Conservation (phyloP, 495 filamentous ascomycete species). For the Chaetomium cochliodes region DNA sequence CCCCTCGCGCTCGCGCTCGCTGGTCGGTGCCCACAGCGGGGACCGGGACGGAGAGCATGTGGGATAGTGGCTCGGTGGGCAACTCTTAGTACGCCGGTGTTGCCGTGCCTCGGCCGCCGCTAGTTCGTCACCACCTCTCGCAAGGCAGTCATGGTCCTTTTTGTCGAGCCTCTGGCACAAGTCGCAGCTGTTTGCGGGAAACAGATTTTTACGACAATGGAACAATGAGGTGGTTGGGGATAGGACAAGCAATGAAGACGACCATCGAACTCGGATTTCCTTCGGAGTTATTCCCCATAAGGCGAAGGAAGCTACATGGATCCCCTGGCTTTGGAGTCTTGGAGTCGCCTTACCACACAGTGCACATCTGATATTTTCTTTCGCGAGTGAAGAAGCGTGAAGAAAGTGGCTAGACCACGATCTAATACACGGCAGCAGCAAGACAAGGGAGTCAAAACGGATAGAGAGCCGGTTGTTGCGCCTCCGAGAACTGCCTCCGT, state of each 20-base stretch:
- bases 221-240: too few species aligned
- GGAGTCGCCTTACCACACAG: neutral
- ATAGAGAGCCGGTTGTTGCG: too few species aligned
- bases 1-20: conserved; percentile 13
- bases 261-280: neutral
- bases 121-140: too few species aligned
- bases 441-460: too few species aligned
- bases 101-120: neutral
- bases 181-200: neutral
- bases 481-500: too few species aligned
- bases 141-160: neutral
- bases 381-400: neutral
- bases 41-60: neutral
- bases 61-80: neutral
- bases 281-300: conserved; percentile 7
- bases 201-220: too few species aligned
- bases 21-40: too few species aligned
- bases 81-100: neutral
- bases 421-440: too few species aligned
- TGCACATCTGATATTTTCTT: too few species aligned
- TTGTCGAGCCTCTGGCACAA: too few species aligned
- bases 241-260: too few species aligned
- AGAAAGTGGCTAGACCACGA: neutral
- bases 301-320: neutral
- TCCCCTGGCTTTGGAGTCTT: neutral